Percentiles rank a stretch among this genome's conserved stretches.
phyloP scores from a whole-genome alignment of 805 yeast genomes.

The Cyberlindnera euphorbiae region DNA sequence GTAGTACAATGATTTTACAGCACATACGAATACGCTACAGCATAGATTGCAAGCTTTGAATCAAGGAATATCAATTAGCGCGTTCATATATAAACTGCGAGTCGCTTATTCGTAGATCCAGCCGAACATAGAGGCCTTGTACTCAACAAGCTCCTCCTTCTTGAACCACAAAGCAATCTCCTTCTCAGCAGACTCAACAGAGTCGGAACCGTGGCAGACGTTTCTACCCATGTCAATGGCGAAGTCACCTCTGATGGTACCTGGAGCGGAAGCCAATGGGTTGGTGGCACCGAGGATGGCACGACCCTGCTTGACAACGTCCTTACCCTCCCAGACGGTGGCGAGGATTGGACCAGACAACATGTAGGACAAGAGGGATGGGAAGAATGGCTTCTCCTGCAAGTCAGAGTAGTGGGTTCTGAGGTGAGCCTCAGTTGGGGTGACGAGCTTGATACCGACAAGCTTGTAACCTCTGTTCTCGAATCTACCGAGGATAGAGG shows the following conservation, averaged over 20 bases:
- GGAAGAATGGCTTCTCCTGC: constrained; percentile 96
- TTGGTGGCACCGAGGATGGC: constrained; percentile 97
- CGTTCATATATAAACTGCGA: background rate
- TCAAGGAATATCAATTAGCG: no score
- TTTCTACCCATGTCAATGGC: constrained; percentile 99
- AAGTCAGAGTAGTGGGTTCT: constrained; percentile 95
- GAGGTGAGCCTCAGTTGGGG: constrained; percentile 82
- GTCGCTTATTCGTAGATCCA: constrained; percentile 90
- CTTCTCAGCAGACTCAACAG: constrained; percentile 94
- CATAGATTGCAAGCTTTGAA: no score
- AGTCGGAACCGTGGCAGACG: constrained; percentile 99
- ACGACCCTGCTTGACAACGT: constrained; percentile 98
- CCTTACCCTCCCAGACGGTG: constrained; percentile 99
- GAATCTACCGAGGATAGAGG: constrained; percentile 87
- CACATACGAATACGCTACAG: no score
- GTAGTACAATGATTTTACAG: no score
- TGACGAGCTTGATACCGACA: constrained; percentile 88
- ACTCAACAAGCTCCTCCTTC: constrained; percentile 90
- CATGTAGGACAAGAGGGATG: constrained; percentile 94
- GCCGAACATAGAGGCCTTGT: constrained; percentile 77
- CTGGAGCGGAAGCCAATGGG: constrained; percentile 96
- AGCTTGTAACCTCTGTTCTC: constrained; percentile 97
- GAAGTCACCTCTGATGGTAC: constrained; percentile 99
- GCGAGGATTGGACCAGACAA: constrained; percentile 97
- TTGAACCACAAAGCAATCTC: constrained; percentile 98